These are phyloP conservation scores for Papiliotrema terrestris DNA, from an alignment of 1,284 basidiomycete genomes.

Conservation along the genomic window DNA sequence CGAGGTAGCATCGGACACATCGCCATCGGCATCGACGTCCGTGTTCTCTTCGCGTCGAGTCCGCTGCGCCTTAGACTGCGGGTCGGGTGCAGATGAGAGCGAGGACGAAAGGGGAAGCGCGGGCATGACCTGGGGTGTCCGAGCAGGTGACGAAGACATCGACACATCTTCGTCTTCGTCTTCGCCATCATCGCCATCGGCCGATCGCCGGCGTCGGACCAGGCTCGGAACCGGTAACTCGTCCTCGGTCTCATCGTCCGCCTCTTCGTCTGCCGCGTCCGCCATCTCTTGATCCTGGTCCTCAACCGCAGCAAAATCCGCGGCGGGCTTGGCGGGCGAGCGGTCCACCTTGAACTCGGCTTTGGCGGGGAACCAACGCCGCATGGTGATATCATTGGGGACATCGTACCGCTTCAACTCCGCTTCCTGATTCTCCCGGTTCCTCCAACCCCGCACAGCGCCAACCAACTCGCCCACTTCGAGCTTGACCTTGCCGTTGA, in stretches of 20 bases:
- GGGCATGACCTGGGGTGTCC: background rate
- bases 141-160: conserved; percentile 1
- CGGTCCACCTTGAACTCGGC: background rate
- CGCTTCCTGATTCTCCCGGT: conserved; percentile 37
- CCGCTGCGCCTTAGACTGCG: background rate
- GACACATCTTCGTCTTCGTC: conserved; percentile 4
- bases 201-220: no score
- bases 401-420: conserved; percentile 27
- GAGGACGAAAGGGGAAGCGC: background rate
- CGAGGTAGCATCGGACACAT: conserved; percentile 36
- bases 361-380: background rate
- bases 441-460: conserved; percentile 60
- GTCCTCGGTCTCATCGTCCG: conserved; percentile 1
- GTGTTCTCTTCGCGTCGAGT: background rate
- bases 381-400: background rate
- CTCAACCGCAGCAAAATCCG: background rate
- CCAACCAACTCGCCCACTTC: conserved; percentile 69
- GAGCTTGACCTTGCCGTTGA: conserved; percentile 5
- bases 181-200: background rate
- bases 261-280: conserved; percentile 3
- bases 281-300: conserved; percentile 2
- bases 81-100: background rate
- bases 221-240: background rate
- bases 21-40: conserved; percentile 11
- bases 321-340: background rate